These are phyloP conservation scores for Cyberlindnera galapagoensis DNA, from an alignment of 805 yeast species.

Conservation along the genomic window DNA sequence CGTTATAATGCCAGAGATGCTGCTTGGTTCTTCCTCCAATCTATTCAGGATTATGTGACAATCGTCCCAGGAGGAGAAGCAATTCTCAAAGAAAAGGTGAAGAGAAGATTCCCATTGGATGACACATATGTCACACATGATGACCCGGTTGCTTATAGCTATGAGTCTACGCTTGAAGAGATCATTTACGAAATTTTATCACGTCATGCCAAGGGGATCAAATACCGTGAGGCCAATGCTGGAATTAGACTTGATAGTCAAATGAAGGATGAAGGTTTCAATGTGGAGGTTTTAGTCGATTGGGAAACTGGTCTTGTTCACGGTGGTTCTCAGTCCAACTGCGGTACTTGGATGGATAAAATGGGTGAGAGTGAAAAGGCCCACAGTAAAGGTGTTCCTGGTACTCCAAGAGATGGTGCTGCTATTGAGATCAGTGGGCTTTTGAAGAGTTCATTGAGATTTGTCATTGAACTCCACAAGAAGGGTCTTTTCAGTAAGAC, in stretches of 20 bases:
- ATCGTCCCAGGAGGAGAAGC: constrained; percentile 61
- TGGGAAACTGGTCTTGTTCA: constrained; percentile 84
- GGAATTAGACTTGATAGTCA: constrained; percentile 84
- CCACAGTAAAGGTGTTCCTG: constrained; percentile 85
- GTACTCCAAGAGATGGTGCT: constrained; percentile 97
- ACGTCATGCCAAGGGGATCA: constrained; percentile 87
- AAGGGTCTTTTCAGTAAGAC: constrained; percentile 51
- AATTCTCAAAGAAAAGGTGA: constrained; percentile 65
- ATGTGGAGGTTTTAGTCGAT: constrained; percentile 73
- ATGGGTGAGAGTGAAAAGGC: constrained; percentile 94
- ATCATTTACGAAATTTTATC: constrained; percentile 72
- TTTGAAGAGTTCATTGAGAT: constrained; percentile 76
- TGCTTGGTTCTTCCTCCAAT: constrained; percentile 88
- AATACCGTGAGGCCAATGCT: constrained; percentile 91
- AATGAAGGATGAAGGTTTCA: constrained; percentile 89
- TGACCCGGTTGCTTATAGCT: constrained; percentile 70
- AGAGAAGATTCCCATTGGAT: constrained; percentile 83
- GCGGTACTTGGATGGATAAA: constrained; percentile 99
- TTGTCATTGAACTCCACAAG: constrained; percentile 55
- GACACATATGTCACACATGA: constrained; percentile 68
- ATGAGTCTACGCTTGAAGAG: constrained; percentile 65
- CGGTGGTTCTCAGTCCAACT: constrained; percentile 89
- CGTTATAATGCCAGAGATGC: constrained; percentile 96
- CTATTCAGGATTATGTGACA: constrained; percentile 75
- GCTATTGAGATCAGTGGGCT: constrained; percentile 89